Evolutionary conservation across 495 filamentous ascomycete genomes (phyloP), one percentile per base, ranked within the genome.

Genomic region (Sabuloglossum arenarium): DNA sequence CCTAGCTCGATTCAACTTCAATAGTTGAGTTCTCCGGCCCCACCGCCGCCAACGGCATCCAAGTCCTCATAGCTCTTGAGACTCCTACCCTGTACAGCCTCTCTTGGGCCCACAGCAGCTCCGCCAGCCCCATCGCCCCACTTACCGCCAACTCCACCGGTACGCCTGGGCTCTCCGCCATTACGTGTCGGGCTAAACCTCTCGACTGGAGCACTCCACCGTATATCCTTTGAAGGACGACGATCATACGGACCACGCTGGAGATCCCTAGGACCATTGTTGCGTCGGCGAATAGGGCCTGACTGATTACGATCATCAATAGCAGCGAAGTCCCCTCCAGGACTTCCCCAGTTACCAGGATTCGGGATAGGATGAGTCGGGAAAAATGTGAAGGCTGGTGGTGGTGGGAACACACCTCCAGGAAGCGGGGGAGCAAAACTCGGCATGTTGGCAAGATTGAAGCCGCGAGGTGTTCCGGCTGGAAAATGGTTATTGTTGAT

Each of bases 31-130:
- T 82, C 80, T 9, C 73, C 77, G 47, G 73, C 68, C 21, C 70
- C 77, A 27, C 70, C 69, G 1, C 70, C 71, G 28, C 70, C 73
- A 32, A 79, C 70, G 16, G 91, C 90, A 71, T 98, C 91, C 1
- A 98, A 70, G 68, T 98, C 91, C 67, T 97, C 93, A 67, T 98
- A 98, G 66, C 85, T 93, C 74, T 91, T 94, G 32, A 98, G 64
- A 43, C 84, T 94, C 47, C 91, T 77, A 3, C 93, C 91, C 60
- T 88, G 82, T 1, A 94, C 86, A 0, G 89, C 85, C 68, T 93
- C 87, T 16, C 83, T 71, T 2, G 88, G 88, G 1, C 84, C 85
- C 59, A 88, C 79, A 0, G 82, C 79, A 47, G 82, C 83, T 2
- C 80, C 79, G 53, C 77, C 77, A 34, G 75, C 69, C 57, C 81